Evolutionary conservation across 2,329 filamentous ascomycete species (phyloP).

Genomic region (Chaetomium globosum): DNA sequence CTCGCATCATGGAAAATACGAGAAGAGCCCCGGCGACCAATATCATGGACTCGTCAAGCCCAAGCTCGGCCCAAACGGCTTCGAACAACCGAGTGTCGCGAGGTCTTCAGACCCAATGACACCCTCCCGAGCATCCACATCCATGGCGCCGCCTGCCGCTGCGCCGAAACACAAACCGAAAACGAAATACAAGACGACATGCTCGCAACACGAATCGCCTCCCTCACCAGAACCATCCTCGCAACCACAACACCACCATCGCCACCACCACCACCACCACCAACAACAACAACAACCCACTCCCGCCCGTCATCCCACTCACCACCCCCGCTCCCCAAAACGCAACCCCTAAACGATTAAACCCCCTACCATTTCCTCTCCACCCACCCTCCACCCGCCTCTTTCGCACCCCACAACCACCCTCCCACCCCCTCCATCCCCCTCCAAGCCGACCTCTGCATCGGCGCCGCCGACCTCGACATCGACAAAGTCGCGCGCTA

Average conservation of each 20-base stretch:
- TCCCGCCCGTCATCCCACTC: neutral
- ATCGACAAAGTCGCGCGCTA: conserved; percentile 29
- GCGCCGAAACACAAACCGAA: conserved; percentile 16
- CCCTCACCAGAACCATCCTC: conserved; percentile 25
- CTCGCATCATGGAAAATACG: conserved; percentile 16
- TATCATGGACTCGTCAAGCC: conserved; percentile 20
- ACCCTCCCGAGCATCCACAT: conserved; percentile 31
- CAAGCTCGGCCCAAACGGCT: conserved; percentile 23
- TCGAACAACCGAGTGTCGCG: conserved; percentile 28
- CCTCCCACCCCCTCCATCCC: conserved; percentile 10
- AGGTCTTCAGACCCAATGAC: conserved; percentile 29
- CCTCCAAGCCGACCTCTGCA: conserved; percentile 32
- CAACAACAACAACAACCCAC: neutral
- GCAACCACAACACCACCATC: conserved; percentile 4
- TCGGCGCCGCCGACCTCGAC: conserved; percentile 32
- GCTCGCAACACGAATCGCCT: conserved; percentile 27
- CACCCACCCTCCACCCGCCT: conserved; percentile 18
- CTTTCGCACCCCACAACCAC: neutral
- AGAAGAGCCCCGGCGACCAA: conserved; percentile 15
- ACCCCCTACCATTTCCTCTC: neutral
- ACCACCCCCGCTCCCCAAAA: neutral
- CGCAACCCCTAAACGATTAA: neutral
- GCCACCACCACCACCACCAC: neutral
- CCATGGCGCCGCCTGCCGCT: conserved; percentile 32
- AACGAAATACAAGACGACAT: conserved; percentile 23